Evolutionary conservation across 192 early-diverging fungal species (phyloP).

Genomic region (Coemansia sp.): DNA sequence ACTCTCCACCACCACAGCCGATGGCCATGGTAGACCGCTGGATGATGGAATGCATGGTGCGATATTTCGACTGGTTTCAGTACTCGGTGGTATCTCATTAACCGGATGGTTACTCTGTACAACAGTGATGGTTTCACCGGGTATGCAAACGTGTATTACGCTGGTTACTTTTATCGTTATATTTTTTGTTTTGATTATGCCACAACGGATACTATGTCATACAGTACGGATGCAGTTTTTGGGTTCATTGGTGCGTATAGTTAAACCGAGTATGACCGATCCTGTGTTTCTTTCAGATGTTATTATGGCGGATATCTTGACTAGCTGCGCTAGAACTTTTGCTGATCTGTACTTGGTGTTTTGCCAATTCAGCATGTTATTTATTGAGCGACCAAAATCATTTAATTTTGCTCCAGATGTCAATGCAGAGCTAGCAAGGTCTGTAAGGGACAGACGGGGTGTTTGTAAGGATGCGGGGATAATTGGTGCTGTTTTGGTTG

Average conservation of each 20-base stretch:
- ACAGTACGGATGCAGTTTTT: slow-evolving; percentile 37
- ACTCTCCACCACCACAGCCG: slow-evolving; percentile 6
- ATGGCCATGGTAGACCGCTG: not conserved
- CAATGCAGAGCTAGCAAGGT: slow-evolving; percentile 2
- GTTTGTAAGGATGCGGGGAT: slow-evolving; percentile 20
- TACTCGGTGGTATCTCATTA: slow-evolving; percentile 11
- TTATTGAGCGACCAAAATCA: too few species aligned
- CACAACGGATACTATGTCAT: slow-evolving; percentile 29
- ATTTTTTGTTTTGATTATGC: slow-evolving; percentile 15
- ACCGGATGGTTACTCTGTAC: slow-evolving; percentile 27
- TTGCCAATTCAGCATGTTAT: slow-evolving; percentile 55
- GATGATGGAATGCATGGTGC: slow-evolving; percentile 13
- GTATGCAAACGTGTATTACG: slow-evolving; percentile 14
- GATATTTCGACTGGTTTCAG: slow-evolving; percentile 20
- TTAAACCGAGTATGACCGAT: slow-evolving; percentile 29
- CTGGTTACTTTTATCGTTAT: slow-evolving; percentile 33
- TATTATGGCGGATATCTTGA: slow-evolving; percentile 92
- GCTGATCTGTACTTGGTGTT: slow-evolving; percentile 66
- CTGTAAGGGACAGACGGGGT: too few species aligned
- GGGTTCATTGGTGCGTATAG: slow-evolving; percentile 31
- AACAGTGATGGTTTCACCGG: slow-evolving; percentile 2
- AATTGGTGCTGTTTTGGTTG: slow-evolving; percentile 24
- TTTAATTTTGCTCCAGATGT: not conserved
- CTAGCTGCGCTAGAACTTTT: slow-evolving; percentile 85
- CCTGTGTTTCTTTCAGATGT: slow-evolving; percentile 71